phyloP scores from a whole-genome alignment of 148 eudicot genomes.

The Euryodendron excelsum region DNA sequence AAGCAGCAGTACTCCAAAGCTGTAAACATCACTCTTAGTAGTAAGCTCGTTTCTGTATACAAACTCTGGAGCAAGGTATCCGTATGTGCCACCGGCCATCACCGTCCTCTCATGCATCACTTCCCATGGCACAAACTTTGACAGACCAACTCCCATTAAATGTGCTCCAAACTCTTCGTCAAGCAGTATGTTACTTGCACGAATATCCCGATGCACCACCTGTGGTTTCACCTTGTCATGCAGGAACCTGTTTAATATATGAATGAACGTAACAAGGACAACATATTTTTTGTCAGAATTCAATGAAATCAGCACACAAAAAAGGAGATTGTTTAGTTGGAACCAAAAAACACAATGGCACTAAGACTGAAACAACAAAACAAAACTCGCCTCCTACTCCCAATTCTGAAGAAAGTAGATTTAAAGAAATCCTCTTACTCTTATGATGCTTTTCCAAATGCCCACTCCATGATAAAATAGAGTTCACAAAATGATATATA shows the following conservation, averaged over 20 bases:
- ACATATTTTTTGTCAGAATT: not conserved
- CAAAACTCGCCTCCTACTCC: too few species aligned
- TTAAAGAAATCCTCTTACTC: too few species aligned
- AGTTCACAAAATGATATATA: too few species aligned
- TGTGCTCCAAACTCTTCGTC: conserved; percentile 88
- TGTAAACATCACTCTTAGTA: conserved; percentile 92
- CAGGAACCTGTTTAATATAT: conserved; percentile 55
- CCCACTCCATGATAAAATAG: too few species aligned
- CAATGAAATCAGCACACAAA: not conserved
- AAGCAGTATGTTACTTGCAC: conserved; percentile 82
- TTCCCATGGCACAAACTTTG: conserved; percentile 96
- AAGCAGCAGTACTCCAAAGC: conserved; percentile 83
- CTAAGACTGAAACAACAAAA: too few species aligned
- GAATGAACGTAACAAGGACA: not conserved
- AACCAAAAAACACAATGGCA: too few species aligned
- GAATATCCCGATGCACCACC: conserved; percentile 88
- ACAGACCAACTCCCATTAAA: conserved; percentile 85
- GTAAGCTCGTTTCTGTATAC: conserved; percentile 93
- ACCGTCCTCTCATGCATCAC: conserved; percentile 87
- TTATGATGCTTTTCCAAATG: too few species aligned
- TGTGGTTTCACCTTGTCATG: conserved; percentile 97
- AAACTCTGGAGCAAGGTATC: conserved; percentile 89
- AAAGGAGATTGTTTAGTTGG: not conserved
- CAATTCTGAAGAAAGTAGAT: too few species aligned
- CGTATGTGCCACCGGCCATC: conserved; percentile 91